Evolutionary conservation across 2,329 filamentous ascomycete species (phyloP), one percentile per base, ranked within the genome.

Genomic region (Cryphonectria parasitica): DNA sequence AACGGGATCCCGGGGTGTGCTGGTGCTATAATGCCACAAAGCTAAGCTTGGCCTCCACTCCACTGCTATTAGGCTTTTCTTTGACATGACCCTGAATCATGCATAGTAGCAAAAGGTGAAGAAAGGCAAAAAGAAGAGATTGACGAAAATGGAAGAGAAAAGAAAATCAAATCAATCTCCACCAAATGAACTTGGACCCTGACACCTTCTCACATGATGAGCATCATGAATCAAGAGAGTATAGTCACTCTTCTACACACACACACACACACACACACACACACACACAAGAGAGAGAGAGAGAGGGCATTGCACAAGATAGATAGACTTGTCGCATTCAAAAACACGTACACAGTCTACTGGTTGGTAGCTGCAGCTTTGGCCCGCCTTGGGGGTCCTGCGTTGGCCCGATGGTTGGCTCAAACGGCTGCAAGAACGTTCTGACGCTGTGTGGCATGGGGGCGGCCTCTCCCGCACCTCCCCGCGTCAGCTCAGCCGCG

Each of bases 391-490:
- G n/a, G n/a, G n/a, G n/a, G n/a, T n/a, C n/a, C n/a, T n/a, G n/a
- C n/a, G 45, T 22, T 49, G 45, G 6, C 45, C 3, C 22, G 22
- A 2, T 49, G 45, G 22, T 49, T 49, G 45, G 45, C 19, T 11
- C 22, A n/a, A 22, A 39, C 11, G 5, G 45, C 45, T 49, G 45
- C 19, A 49, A n/a, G 7, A 49, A 58, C 28, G 54, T 28, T 17
- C 45, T 49, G 45, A 10, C 45, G 22, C 45, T 39, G 31, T 39
- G 31, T 39, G 58, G 34, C 31, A 39, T 25, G 11, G 34, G 56
- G 31, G 25, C 34, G 58, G 58, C 31, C 58, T 61, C 19, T 61
- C 58, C 58, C 58, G 58, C 58, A n/a, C 31, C 31, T 22, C 58
- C 19, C 58, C 58, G 34, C 34, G 31, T 34, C 31, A 61, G 58